A percentile compares a stretch with the other conserved stretches of the same genome.
Conservation (phyloP, 768 basidiomycete genomes). For the Fibroporia radiculosa region DNA sequence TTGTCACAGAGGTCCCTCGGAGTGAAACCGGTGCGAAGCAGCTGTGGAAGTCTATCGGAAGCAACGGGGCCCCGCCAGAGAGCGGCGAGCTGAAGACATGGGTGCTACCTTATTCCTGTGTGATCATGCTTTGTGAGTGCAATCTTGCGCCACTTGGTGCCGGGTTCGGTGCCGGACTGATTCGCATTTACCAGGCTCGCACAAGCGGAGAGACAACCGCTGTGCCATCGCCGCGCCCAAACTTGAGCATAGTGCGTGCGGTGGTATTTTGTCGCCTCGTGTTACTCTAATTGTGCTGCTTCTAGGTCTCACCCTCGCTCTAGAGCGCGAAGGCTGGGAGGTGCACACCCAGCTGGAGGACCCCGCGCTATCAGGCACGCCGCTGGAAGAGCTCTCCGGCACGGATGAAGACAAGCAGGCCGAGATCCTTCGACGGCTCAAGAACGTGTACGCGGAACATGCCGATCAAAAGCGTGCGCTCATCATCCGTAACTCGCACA, state of each 20-base stretch:
- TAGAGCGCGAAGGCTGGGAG: constrained; percentile 66
- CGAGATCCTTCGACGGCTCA: constrained; percentile 39
- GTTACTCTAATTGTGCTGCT: constrained; percentile 5
- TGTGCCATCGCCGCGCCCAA: constrained; percentile 84
- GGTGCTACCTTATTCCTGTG: constrained; percentile 83
- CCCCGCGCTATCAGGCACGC: constrained; percentile 30
- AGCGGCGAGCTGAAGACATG: constrained; percentile 55
- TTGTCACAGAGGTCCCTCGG: constrained; percentile 65
- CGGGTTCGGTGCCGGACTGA: not conserved
- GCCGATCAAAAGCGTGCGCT: constrained; percentile 59
- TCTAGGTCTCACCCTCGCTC: constrained; percentile 52
- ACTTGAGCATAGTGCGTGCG: constrained; percentile 58
- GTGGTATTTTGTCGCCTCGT: too few species aligned
- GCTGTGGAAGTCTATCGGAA: constrained; percentile 58
- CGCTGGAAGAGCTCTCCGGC: constrained; percentile 54
- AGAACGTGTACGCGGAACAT: constrained; percentile 38
- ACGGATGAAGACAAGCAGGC: constrained; percentile 46
- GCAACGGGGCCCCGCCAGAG: constrained; percentile 39
- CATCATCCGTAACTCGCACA: constrained; percentile 81
- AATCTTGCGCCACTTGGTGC: not conserved
- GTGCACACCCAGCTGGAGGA: constrained; percentile 71
- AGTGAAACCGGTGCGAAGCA: constrained; percentile 57
- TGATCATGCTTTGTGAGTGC: constrained; percentile 81
- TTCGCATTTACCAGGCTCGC: constrained; percentile 58
- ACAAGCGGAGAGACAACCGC: constrained; percentile 87